Evolutionary conservation across 164 flowering plant genomes (phyloP).

Genomic region (Liquidambar formosana): DNA sequence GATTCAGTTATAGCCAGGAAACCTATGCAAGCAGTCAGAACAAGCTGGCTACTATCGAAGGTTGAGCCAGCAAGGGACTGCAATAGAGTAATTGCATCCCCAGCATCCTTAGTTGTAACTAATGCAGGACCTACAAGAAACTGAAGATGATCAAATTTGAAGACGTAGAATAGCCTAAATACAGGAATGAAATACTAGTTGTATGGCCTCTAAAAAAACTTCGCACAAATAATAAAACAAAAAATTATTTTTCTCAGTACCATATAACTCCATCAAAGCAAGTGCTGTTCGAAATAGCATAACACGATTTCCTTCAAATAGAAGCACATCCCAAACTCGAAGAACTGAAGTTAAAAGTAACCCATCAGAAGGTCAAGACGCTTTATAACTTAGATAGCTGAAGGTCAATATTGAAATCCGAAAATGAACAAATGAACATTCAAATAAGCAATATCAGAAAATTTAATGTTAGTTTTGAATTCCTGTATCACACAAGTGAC

Average conservation of each 20-base stretch:
- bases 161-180: not conserved
- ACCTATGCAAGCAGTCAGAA: conserved; percentile 97
- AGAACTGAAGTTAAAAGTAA: conserved; percentile 66
- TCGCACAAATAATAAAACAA: conserved; percentile 4
- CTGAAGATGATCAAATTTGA: not conserved
- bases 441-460: not conserved
- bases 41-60: conserved; percentile 98
- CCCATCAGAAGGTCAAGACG: conserved; percentile 11
- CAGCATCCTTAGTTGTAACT: conserved; percentile 95
- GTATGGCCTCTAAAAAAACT: not conserved
- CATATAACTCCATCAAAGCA: conserved; percentile 96
- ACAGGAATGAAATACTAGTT: not conserved
- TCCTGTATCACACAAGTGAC: conserved; percentile 6
- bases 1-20: conserved; percentile 70
- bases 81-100: conserved; percentile 88
- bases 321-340: conserved; percentile 96
- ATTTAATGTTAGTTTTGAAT: not conserved
- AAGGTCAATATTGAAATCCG: not conserved
- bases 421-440: not conserved
- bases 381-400: not conserved
- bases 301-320: conserved; percentile 94
- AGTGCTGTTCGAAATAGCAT: conserved; percentile 94
- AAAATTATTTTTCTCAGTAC: conserved; percentile 42
- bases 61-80: conserved; percentile 96
- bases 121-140: conserved; percentile 80